Base-by-base conservation (phyloP, 768 basidiomycete genomes). In the Calocera cornea region DNA sequence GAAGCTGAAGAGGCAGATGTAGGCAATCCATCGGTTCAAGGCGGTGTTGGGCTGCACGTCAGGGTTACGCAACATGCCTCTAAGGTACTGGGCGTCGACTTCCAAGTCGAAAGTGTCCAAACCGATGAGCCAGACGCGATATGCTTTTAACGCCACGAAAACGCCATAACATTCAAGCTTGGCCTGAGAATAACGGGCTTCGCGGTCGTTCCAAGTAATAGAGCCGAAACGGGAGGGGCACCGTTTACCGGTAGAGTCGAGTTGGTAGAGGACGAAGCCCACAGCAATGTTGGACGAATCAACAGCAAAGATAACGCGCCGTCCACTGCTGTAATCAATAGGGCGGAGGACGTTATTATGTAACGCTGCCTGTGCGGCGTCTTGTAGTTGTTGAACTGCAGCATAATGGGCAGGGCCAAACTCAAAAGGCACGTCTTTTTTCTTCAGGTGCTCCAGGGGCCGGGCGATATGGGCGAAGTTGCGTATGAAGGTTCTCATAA, bases 161-260 rank as follows among this genome's bases (percentile, higher is more conserved):
- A 81, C 54, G 0, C 81, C 77, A 64, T 78, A 81, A 0, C 80
- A 72, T 33, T 82, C 79, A 0, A 75, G 34, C 50, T 83, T 82
- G 0, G 78, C 74, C 50, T 80, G 79, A 0, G 78, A 79, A 67
- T 75, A 80, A 0, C 71, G 31, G 1, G 72, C 66, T 69, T 80
- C 77, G 0, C 75, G 27, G 0, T 76, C 74, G 41, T 79, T 79
- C 29, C 81, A 72, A 0, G 76, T 70, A 0, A 82, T 78, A 0
- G 78, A 82, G 0, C 79, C 74, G 50, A 81, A 83, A 0, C 73
- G 69, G 0, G 74, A 72, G 34, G 74, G 79, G 17, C 72, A 72
- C 0, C 71, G 68, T 14, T 68, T 68, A 0, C 71, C 65, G 0
- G 71, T 67, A 0, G 64, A n/a, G 27, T 75, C 71, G 2, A 71